Evolutionary conservation across 140 eudicot species (phyloP), one percentile per base, ranked within the genome.

Genomic region (Oenanthe javanica): DNA sequence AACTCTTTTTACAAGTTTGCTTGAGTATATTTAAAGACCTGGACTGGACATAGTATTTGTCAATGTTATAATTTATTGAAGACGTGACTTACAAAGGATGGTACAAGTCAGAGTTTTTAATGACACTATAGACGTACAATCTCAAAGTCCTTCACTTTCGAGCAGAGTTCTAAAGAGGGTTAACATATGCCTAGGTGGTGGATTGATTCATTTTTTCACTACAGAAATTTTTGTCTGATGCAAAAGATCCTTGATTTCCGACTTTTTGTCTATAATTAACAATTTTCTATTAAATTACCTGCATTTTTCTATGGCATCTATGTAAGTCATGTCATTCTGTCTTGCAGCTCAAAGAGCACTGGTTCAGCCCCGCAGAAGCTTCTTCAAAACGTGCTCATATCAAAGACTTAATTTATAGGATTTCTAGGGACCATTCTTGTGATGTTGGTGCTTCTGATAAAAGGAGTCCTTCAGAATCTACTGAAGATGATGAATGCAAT

Each of bases 281-380:
- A 69, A 1, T 2, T 10, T 40, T 71, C 23, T n/a, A 2, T 71
- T 4, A 16, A 4, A 13, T 19, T 45, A 10, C 57, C 18, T 16
- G 11, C 57, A 23, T 21, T 15, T 18, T 51, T 43, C 1, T 40
- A 9, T 43, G 49, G 43, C 27, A 16, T 72, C 8, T 2, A 42
- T 45, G 14, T 3, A 4, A 0, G 77, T 19, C 40, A 46, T 31
- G 8, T 21, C 49, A 18, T 45, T 9, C 54, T 81, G 11, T 77
- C 80, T 82, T 81, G 75, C 92, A 92, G 97, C 86, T 90, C n/a
- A 71, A 54, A 54, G 73, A 84, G 80, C 83, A 86, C 48, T 90
- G 95, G 95, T 92, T 92, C 83, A 82, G 66, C 77, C 89, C 96
- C 66, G 83, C 76, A 10, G 97, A 89, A 84, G 97, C 91, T 83